A percentile compares a stretch with the other conserved stretches of the same genome.
Conservation (phyloP, 176 grass and related monocot genomes). For the Typha latifolia region DNA sequence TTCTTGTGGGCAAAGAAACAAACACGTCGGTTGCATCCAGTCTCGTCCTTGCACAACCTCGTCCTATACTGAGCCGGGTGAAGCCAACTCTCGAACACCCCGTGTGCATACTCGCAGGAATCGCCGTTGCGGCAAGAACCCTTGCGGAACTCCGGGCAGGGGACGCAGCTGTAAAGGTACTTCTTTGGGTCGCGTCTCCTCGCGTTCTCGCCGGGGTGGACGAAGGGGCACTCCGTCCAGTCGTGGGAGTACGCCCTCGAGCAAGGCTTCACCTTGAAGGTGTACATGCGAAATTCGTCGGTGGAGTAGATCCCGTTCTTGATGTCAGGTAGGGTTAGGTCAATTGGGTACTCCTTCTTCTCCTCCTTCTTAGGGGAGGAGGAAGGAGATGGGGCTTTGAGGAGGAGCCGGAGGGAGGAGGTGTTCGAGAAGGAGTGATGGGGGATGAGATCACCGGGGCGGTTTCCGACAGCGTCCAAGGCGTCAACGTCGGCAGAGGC, state of each 20-base stretch:
- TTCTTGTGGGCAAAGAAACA: slow-evolving; percentile 81
- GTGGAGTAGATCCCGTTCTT: slow-evolving; percentile 85
- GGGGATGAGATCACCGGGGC: slow-evolving; percentile 42
- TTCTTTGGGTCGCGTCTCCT: slow-evolving; percentile 83
- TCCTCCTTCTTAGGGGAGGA: slow-evolving; percentile 13
- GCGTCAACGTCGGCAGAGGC: slow-evolving; percentile 36
- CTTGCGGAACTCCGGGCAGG: slow-evolving; percentile 93
- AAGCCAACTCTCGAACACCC: slow-evolving; percentile 88
- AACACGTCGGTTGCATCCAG: slow-evolving; percentile 49
- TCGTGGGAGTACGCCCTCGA: slow-evolving; percentile 96
- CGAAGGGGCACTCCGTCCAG: slow-evolving; percentile 99
- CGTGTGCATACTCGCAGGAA: slow-evolving; percentile 69
- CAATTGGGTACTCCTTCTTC: slow-evolving; percentile 81
- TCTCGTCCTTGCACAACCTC: slow-evolving; percentile 60
- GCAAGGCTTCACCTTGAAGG: slow-evolving; percentile 97
- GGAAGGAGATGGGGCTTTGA: not conserved
- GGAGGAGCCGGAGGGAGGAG: slow-evolving; percentile 19
- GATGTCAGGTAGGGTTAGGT: slow-evolving; percentile 81
- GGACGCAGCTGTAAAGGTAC: slow-evolving; percentile 89
- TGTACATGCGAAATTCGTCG: slow-evolving; percentile 94
- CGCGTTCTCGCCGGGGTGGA: slow-evolving; percentile 96
- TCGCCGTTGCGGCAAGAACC: slow-evolving; percentile 68
- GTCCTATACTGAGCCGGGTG: slow-evolving; percentile 83
- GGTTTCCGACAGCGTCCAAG: slow-evolving; percentile 42
- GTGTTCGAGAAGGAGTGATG: slow-evolving; percentile 17